Base-by-base conservation (phyloP, 148 eudicot species). In the Cornus suecica region DNA sequence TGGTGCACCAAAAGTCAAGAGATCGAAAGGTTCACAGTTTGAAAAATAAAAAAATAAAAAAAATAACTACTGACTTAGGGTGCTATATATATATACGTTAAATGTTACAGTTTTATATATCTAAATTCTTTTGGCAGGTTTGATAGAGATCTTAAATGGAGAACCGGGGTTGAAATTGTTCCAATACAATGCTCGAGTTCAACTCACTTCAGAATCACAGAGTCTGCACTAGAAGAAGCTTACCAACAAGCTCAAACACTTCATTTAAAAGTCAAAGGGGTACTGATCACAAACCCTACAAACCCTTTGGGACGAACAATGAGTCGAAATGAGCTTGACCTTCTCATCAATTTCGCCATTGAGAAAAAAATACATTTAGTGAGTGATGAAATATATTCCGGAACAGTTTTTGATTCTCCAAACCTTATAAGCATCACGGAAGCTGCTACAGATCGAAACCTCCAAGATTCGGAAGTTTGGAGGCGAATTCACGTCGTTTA, bases 61-160 rank as follows among this genome's bases (percentile, higher is more conserved):
- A n/a, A n/a, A n/a, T n/a, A n/a, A n/a, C n/a, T n/a, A n/a, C n/a
- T n/a, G n/a, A n/a, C n/a, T n/a, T n/a, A n/a, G n/a, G n/a, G n/a
- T n/a, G n/a, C n/a, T n/a, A n/a, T n/a, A n/a, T n/a, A n/a, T n/a
- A n/a, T n/a, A n/a, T n/a, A n/a, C n/a, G n/a, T n/a, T n/a, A n/a
- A n/a, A n/a, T n/a, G n/a, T n/a, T n/a, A n/a, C n/a, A n/a, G n/a
- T 32, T 32, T 32, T 32, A 0, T 32, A 32, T 32, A 3, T 4
- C 4, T 32, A 32, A 32, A 56, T 58, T 10, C 4, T 58, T 6
- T 34, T 24, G 13, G 48, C 80, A 88, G 91, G 60, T 89, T 89
- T 71, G 93, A 90, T 76, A 81, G 93, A 74, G 93, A 90, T 77
- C 88, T 90, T 37, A 87, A 86, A 70, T 90, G 94, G 94, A 77